Evolutionary conservation across 148 eudicot genomes (phyloP).

Genomic region (Hydrangea macrophylla): DNA sequence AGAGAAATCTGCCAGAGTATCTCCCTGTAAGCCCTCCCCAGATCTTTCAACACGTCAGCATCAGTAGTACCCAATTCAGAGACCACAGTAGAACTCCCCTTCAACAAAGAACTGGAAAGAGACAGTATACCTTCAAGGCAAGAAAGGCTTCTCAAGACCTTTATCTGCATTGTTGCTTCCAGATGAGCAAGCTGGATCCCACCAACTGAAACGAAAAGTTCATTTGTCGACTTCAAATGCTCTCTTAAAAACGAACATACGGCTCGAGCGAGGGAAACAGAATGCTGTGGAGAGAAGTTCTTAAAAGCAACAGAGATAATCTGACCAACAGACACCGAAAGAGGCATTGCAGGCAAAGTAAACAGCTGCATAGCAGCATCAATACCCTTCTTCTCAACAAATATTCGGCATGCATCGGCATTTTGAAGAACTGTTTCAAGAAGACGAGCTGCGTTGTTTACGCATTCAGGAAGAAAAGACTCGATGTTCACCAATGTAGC

Average conservation of each 20-base stretch:
- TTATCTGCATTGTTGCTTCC: slow-evolving; percentile 52
- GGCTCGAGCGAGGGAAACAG: slow-evolving; percentile 80
- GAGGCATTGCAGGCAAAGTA: slow-evolving; percentile 71
- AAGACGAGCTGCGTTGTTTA: slow-evolving; percentile 85
- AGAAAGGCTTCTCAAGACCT: slow-evolving; percentile 66
- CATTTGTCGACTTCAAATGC: slow-evolving; percentile 58
- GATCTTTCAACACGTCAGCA: slow-evolving; percentile 91
- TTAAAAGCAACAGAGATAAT: slow-evolving; percentile 82
- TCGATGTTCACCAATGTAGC: slow-evolving; percentile 45
- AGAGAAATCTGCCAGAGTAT: slow-evolving; percentile 88
- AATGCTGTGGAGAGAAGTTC: slow-evolving; percentile 90
- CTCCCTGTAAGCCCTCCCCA: slow-evolving; percentile 81
- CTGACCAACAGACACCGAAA: slow-evolving; percentile 83
- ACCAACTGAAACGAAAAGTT: slow-evolving; percentile 51
- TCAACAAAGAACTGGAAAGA: slow-evolving; percentile 74
- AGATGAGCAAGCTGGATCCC: slow-evolving; percentile 63
- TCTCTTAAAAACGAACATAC: slow-evolving; percentile 81
- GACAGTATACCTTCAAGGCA: slow-evolving; percentile 76
- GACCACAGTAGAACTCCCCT: slow-evolving; percentile 71
- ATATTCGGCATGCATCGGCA: slow-evolving; percentile 83
- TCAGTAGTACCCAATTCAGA: slow-evolving; percentile 87
- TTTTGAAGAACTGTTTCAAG: slow-evolving; percentile 93
- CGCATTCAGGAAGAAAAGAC: slow-evolving; percentile 77
- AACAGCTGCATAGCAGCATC: slow-evolving; percentile 81
- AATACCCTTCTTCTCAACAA: slow-evolving; percentile 86